phyloP scores from a whole-genome alignment of 2,329 filamentous ascomycete species.

The Colletotrichum gigasporum region DNA sequence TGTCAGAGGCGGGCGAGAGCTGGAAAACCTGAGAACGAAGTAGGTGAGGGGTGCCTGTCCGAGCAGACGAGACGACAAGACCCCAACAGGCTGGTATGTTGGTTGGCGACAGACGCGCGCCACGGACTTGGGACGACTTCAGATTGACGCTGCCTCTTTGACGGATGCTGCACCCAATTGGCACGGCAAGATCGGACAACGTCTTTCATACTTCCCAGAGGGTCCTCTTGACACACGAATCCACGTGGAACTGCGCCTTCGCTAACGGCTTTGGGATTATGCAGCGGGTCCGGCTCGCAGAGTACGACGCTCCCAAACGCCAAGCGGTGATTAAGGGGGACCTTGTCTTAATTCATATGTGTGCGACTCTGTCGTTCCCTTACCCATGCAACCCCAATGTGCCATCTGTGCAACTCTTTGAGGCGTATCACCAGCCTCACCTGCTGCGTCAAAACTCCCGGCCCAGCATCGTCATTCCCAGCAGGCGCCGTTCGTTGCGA shows the following conservation, averaged over 20 bases:
- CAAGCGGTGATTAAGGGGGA: conserved; percentile 26
- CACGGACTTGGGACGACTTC: conserved; percentile 12
- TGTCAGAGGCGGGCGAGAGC: too few species aligned
- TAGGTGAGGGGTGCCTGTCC: too few species aligned
- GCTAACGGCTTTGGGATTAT: conserved; percentile 1
- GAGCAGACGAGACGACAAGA: too few species aligned
- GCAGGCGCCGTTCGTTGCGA: not conserved
- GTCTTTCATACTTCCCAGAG: too few species aligned
- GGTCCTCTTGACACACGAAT: conserved; percentile 11
- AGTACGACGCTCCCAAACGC: conserved; percentile 17
- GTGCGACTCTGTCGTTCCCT: not conserved
- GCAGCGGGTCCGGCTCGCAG: not conserved
- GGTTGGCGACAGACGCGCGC: conserved; percentile 28
- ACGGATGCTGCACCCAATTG: too few species aligned
- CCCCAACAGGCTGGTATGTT: conserved; percentile 18
- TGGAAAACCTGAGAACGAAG: too few species aligned
- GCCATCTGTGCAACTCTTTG: not conserved
- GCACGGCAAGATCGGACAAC: not conserved
- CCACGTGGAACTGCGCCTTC: conserved; percentile 24
- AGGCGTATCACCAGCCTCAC: conserved; percentile 7
- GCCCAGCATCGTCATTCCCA: not conserved
- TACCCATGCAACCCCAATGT: conserved; percentile 1
- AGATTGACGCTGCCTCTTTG: too few species aligned
- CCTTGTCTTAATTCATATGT: conserved; percentile 17
- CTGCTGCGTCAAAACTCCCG: not conserved